These are phyloP conservation scores for Phytophthora gonapodyides DNA, from an alignment of 352 stramenopile species.

Conservation along the genomic window DNA sequence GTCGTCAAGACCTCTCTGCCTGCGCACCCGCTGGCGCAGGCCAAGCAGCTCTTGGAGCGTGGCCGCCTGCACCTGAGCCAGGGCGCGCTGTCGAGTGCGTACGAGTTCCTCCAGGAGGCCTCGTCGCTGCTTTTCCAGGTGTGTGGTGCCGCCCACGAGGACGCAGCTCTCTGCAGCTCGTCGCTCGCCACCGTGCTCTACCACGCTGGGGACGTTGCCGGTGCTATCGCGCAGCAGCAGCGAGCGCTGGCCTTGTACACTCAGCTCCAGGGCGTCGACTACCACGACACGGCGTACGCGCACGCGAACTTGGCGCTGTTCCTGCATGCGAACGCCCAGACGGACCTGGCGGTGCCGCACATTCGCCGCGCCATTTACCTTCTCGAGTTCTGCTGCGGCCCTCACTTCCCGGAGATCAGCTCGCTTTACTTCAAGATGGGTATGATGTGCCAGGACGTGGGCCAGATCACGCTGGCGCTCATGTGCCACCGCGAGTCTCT, in stretches of 20 bases:
- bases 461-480: slow-evolving; percentile 86
- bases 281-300: slow-evolving; percentile 89
- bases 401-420: slow-evolving; percentile 90
- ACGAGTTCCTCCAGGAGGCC: slow-evolving; percentile 90
- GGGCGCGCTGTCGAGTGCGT: slow-evolving; percentile 74
- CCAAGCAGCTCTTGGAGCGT: slow-evolving; percentile 88
- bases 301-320: slow-evolving; percentile 94
- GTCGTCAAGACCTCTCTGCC: slow-evolving; percentile 94
- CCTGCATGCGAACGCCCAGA: slow-evolving; percentile 86
- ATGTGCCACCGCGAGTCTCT: slow-evolving; percentile 89
- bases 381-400: slow-evolving; percentile 92
- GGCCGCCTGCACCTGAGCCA: slow-evolving; percentile 84
- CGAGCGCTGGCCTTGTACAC: slow-evolving; percentile 92
- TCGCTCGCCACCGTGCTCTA: slow-evolving; percentile 93
- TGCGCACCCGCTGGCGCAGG: slow-evolving; percentile 71
- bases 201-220: slow-evolving; percentile 88
- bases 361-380: slow-evolving; percentile 93
- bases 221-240: slow-evolving; percentile 89
- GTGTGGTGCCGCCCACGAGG: slow-evolving; percentile 91
- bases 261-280: slow-evolving; percentile 93
- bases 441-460: slow-evolving; percentile 93
- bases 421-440: slow-evolving; percentile 94
- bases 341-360: slow-evolving; percentile 87
- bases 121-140: slow-evolving; percentile 95
- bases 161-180: slow-evolving; percentile 92